Percentiles rank a stretch among this genome's conserved stretches.
Conservation (phyloP, 2,329 filamentous ascomycete species). For the Beauveria scarabaeidicola region DNA sequence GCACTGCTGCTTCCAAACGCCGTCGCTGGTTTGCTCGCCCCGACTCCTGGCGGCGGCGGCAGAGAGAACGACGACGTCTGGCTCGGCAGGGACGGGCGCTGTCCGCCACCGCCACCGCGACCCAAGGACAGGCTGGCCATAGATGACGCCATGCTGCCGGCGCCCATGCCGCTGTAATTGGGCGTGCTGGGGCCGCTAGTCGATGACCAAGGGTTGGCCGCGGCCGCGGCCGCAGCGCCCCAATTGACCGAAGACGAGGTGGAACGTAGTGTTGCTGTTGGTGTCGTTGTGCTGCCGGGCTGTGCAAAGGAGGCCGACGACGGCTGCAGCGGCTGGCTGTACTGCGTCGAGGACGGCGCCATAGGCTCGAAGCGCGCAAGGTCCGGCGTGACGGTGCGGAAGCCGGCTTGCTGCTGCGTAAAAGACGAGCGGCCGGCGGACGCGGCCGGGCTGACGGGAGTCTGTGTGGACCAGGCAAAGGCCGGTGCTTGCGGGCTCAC, state of each 20-base stretch:
- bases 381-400: slow-evolving; percentile 52
- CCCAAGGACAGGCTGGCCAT: slow-evolving; percentile 43
- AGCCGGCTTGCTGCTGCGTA: slow-evolving; percentile 27
- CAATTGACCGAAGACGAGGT: slow-evolving; percentile 42
- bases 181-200: slow-evolving; percentile 26
- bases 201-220: slow-evolving; percentile 41
- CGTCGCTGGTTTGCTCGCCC: slow-evolving; percentile 17
- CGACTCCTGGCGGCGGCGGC: slow-evolving; percentile 40
- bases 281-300: slow-evolving; percentile 15
- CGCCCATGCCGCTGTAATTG: slow-evolving; percentile 18
- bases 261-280: slow-evolving; percentile 9
- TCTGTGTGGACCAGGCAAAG: slow-evolving; percentile 59
- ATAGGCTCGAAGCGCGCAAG: slow-evolving; percentile 46
- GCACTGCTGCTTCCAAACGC: slow-evolving; percentile 15
- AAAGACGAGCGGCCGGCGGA: slow-evolving; percentile 9
- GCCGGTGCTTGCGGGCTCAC: slow-evolving; percentile 35
- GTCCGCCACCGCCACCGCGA: slow-evolving; percentile 30
- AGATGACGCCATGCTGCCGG: slow-evolving; percentile 30
- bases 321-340: slow-evolving; percentile 51
- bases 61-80: slow-evolving; percentile 46
- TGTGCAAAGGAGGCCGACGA: slow-evolving; percentile 20
- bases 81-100: slow-evolving; percentile 24
- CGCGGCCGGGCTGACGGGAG: slow-evolving; percentile 28
- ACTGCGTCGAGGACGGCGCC: slow-evolving; percentile 53
- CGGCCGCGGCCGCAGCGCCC: slow-evolving; percentile 28